Base-by-base conservation (phyloP, 78 protist genomes). In the Acrasis kona region DNA sequence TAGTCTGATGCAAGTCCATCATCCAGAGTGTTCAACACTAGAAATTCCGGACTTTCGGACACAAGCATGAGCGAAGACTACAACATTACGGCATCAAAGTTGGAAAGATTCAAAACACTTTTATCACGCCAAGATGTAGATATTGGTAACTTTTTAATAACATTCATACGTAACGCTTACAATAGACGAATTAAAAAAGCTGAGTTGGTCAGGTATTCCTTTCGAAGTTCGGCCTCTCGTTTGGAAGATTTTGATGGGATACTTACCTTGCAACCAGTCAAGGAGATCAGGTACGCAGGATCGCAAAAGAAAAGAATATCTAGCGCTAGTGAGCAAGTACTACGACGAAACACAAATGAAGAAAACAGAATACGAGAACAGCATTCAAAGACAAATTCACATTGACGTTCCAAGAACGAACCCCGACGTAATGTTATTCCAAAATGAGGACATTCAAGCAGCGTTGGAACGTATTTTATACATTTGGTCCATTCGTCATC, bases 401-500 rank as follows among this genome's bases (percentile, higher is more conserved):
- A 81, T 90, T 50, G 98, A 94, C 34, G 90, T 93, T 27, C 96
- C 93, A 6, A 77, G 96, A 36, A 95, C 96, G 0, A 40, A 39
- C n/a, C 92, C 93, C 3, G 36, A n/a, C 8, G 42, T 74, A 19
- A 38, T 79, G 28, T 39, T 85, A 12, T 90, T 92, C 78, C 95
- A 91, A 70, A 76, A 34, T 37, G 69, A 9, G n/a, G 65, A 10
- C 5, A 36, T 8, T 27, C 38, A 61, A n/a, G 41, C 78, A 80
- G 35, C 79, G 32, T 72, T 95, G 12, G 95, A 91, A 78, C 80
- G 96, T 8, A 9, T 92, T 1, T 84, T 95, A 9, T 95, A 89
- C 70, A 79, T 93, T 2, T 95, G 98, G 98, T 82, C 94, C 38
- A 77, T 91, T 7, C 80, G 95, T 10, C 98, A 94, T 73, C 98